Evolutionary conservation across 2,329 filamentous ascomycete genomes (phyloP).

Genomic region (Curvularia eragrostidis): DNA sequence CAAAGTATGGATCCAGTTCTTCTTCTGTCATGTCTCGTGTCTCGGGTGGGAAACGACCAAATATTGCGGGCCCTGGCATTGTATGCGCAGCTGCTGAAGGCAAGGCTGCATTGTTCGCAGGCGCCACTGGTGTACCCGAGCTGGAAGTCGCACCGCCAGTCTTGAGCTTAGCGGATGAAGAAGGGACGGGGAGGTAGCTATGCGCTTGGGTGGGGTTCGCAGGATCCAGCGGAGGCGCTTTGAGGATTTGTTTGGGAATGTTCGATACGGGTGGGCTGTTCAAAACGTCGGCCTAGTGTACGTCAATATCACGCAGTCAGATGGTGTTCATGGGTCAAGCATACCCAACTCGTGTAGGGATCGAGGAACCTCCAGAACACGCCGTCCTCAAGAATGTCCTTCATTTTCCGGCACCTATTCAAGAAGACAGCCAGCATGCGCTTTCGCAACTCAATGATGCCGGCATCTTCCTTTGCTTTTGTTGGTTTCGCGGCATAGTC

Average conservation of each 20-base stretch:
- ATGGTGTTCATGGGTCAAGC: constrained; percentile 25
- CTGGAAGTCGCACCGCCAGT: constrained; percentile 54
- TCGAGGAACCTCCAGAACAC: constrained; percentile 98
- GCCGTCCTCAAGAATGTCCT: constrained; percentile 87
- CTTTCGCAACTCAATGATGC: constrained; percentile 95
- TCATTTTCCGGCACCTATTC: constrained; percentile 92
- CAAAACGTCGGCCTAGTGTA: constrained; percentile 82
- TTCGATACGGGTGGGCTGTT: constrained; percentile 88
- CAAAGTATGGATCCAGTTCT: constrained; percentile 94
- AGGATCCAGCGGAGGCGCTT: constrained; percentile 92
- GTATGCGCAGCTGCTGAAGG: constrained; percentile 64
- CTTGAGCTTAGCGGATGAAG: constrained; percentile 84
- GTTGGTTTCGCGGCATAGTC: constrained; percentile 98
- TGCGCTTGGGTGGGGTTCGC: constrained; percentile 92
- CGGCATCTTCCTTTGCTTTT: constrained; percentile 95
- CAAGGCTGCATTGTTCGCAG: constrained; percentile 57
- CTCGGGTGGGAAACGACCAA: constrained; percentile 83
- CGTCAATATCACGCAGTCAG: constrained; percentile 5
- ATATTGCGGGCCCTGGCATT: constrained; percentile 67
- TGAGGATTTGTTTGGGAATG: constrained; percentile 91
- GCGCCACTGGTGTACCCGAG: constrained; percentile 63
- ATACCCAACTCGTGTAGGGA: constrained; percentile 97
- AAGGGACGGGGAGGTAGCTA: constrained; percentile 83
- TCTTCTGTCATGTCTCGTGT: constrained; percentile 79
- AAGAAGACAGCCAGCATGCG: constrained; percentile 96